Base-by-base conservation (phyloP, 176 grass and related monocot species). In the Pontederia paniculata region DNA sequence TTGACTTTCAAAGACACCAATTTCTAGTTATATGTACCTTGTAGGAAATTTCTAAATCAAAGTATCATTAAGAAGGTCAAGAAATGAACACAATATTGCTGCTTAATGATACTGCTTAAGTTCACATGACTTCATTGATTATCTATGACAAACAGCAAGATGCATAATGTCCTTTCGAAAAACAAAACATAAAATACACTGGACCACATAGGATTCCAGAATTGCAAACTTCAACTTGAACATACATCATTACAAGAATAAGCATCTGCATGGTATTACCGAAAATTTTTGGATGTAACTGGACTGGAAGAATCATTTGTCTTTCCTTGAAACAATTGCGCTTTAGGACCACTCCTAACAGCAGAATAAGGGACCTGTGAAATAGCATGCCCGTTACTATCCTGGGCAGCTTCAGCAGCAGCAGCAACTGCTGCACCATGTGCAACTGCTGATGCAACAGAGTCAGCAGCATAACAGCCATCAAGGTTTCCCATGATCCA, bases 401-500 rank as follows among this genome's bases (percentile, higher is more conserved):
- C 83, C 64, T 83, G 76, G 54, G 41, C 60, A 67, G 57, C 15
- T 61, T 88, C 81, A 70, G 71, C 68, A 54, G 70, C 69, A 77
- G 73, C 79, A 52, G 68, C 71, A 55, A 53, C 58, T 62, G 75
- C 46, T 17, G 61, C 61, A 17, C 64, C 50, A 54, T 54, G 50
- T 22, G 64, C 64, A 53, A 67, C 50, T 54, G 64, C 64, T 19
- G 50, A 23, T 15, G 50, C 64, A 67, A 52, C 50, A 41, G 62
- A 66, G 73, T 87, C 83, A 73, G 72, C 50, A 76, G 50, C 69
- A 57, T 80, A 71, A 21, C 45, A 78, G 22, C 77, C 83, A 58
- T 98, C 84, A 79, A 88, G 80, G 58, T 91, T 98, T 71, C 87
- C 71, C 93, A 98, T 91, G 50, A 86, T 77, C 73, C 80, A 88